phyloP scores from a whole-genome alignment of 2,329 filamentous ascomycete species.

The Mycocentrospora acerina region DNA sequence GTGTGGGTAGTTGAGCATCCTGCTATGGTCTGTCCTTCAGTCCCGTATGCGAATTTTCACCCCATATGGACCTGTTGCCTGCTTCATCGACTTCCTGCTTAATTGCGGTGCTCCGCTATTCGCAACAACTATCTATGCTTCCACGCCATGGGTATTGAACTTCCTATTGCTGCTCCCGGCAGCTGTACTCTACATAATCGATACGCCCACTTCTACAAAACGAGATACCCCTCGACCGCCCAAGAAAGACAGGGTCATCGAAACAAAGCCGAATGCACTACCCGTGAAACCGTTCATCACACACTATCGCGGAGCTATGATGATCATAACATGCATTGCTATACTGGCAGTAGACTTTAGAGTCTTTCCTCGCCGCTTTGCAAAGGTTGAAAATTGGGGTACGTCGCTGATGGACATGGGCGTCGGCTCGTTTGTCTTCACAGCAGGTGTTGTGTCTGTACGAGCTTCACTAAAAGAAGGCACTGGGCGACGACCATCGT shows the following conservation, averaged over 20 bases:
- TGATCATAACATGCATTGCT: slow-evolving; percentile 83
- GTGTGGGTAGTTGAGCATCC: slow-evolving; percentile 66
- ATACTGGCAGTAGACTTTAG: slow-evolving; percentile 97
- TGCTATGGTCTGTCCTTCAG: slow-evolving; percentile 89
- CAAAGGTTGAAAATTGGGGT: slow-evolving; percentile 98
- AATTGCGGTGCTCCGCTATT: slow-evolving; percentile 82
- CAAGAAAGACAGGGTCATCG: slow-evolving; percentile 17
- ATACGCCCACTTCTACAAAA: slow-evolving; percentile 20
- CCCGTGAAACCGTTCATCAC: slow-evolving; percentile 92
- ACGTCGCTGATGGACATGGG: slow-evolving; percentile 99
- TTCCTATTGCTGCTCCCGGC: slow-evolving; percentile 73
- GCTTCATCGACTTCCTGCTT: slow-evolving; percentile 80
- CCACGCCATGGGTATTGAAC: slow-evolving; percentile 71
- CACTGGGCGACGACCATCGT: slow-evolving; percentile 50
- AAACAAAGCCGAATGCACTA: slow-evolving; percentile 52
- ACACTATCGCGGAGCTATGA: slow-evolving; percentile 86
- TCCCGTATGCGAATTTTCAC: slow-evolving; percentile 81
- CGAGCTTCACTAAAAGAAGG: slow-evolving; percentile 74
- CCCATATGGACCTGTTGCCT: slow-evolving; percentile 67
- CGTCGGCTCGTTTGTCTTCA: slow-evolving; percentile 96
- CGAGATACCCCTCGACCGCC: slow-evolving; percentile 21
- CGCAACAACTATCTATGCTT: slow-evolving; percentile 81
- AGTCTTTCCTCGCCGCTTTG: slow-evolving; percentile 90
- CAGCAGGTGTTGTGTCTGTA: slow-evolving; percentile 86
- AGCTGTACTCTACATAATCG: slow-evolving; percentile 58